Percentiles rank a stretch among this genome's conserved stretches.
phyloP scores from a whole-genome alignment of 2,329 filamentous ascomycete genomes.

The Coccinonectria pachysandricola region DNA sequence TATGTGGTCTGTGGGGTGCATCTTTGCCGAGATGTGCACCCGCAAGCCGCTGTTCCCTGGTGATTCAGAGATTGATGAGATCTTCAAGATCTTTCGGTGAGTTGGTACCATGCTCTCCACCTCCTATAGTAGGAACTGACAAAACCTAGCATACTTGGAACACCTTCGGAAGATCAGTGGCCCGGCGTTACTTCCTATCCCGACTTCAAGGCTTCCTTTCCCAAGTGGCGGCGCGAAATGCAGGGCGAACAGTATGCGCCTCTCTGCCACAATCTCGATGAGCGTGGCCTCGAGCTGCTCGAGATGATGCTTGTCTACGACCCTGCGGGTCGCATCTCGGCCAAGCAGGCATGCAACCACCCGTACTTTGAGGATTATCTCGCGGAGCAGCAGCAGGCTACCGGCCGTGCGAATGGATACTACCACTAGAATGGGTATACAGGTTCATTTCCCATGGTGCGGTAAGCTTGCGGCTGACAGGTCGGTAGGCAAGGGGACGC shows the following conservation, averaged over 20 bases:
- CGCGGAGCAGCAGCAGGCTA: conserved; percentile 19
- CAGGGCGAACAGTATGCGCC: conserved; percentile 54
- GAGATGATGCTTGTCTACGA: conserved; percentile 74
- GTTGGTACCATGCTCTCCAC: conserved; percentile 10
- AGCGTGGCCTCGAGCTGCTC: conserved; percentile 56
- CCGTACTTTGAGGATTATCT: conserved; percentile 58
- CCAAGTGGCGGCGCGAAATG: conserved; percentile 74
- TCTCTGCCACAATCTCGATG: conserved; percentile 64
- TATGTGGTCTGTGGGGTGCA: conserved; percentile 93
- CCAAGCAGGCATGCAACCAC: conserved; percentile 77
- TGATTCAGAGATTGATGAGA: conserved; percentile 55
- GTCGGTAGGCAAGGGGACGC: no score
- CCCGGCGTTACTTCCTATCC: conserved; percentile 90
- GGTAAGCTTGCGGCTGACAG: no score
- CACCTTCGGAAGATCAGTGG: conserved; percentile 73
- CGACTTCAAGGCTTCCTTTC: conserved; percentile 86
- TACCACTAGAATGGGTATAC: conserved; percentile 24
- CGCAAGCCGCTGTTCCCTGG: conserved; percentile 86
- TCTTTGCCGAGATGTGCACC: conserved; percentile 95
- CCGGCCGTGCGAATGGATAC: conserved; percentile 24
- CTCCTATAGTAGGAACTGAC: conserved; percentile 4
- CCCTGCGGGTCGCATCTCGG: conserved; percentile 75
- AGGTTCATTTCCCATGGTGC: conserved; percentile 13
- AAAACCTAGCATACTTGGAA: conserved; percentile 57
- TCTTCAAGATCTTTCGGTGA: conserved; percentile 59